Conservation (phyloP, 441 rosid genomes). For the Jatropha multifida region DNA sequence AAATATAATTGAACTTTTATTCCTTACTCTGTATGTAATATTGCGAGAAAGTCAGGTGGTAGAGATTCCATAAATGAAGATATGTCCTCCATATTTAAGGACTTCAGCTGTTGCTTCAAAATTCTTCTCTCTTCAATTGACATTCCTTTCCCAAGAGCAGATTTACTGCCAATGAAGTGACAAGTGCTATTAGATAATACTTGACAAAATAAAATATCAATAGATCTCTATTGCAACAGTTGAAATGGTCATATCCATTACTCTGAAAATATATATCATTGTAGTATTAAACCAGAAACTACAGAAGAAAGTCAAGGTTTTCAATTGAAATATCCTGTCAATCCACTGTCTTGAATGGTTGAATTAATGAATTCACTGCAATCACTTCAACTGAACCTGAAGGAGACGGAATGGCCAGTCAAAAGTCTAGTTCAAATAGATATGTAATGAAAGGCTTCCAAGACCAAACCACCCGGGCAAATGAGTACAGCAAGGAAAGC, state of each 20-base stretch:
- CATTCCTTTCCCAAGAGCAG: conserved; percentile 67
- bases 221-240: conserved; percentile 4
- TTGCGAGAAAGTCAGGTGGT: conserved; percentile 68
- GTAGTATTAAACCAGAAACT: not conserved
- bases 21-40: conserved; percentile 73
- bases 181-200: conserved; percentile 10
- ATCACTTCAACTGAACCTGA: too few relatives aligned
- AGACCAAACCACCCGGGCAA: too few relatives aligned
- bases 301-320: not conserved
- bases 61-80: conserved; percentile 89
- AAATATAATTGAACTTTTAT: not conserved
- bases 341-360: too few relatives aligned
- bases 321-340: not conserved
- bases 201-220: not conserved
- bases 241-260: not conserved
- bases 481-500: too few relatives aligned
- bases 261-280: not conserved
- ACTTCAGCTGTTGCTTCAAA: conserved; percentile 63
- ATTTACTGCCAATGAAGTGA: conserved; percentile 52
- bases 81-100: conserved; percentile 69
- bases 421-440: too few relatives aligned
- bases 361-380: too few relatives aligned
- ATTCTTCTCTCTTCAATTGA: conserved; percentile 58
- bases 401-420: too few relatives aligned
- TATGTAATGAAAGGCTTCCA: too few relatives aligned